A percentile compares a stretch with the other conserved stretches of the same genome.
phyloP scores from a whole-genome alignment of 78 protist genomes.

The Dictyostelium brefeldianum region DNA sequence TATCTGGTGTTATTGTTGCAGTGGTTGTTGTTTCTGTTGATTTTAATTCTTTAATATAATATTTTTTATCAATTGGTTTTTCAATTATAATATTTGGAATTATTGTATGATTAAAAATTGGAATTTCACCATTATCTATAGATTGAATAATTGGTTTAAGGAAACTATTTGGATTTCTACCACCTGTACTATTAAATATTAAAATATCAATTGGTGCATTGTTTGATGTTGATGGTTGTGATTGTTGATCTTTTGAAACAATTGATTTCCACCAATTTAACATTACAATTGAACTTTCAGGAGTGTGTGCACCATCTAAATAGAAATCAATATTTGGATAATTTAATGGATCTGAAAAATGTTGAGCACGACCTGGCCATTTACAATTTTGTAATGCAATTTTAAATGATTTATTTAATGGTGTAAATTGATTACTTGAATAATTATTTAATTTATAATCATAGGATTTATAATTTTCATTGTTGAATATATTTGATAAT shows the following conservation, averaged over 20 bases:
- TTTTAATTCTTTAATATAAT: not conserved
- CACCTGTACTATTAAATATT: conserved; percentile 82
- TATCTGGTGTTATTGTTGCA: not conserved
- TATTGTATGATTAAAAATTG: conserved; percentile 1
- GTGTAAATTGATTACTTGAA: not conserved
- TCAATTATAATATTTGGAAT: conserved; percentile 12
- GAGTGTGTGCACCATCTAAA: conserved; percentile 95
- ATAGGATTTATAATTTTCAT: not conserved
- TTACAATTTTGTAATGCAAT: conserved; percentile 45
- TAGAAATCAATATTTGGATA: conserved; percentile 50
- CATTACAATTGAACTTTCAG: conserved; percentile 82
- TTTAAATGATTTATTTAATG: conserved; percentile 7
- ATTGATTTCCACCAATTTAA: conserved; percentile 84
- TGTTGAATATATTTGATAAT: no score
- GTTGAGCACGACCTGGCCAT: conserved; percentile 89
- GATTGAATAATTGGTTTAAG: conserved; percentile 48
- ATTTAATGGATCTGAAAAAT: not conserved
- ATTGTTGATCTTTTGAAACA: not conserved
- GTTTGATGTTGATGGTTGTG: not conserved
- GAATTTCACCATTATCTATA: conserved; percentile 1
- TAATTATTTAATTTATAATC: conserved; percentile 27
- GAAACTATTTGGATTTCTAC: conserved; percentile 77
- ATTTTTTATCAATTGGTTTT: not conserved
- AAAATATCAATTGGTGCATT: conserved; percentile 33
- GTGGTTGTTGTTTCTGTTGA: not conserved